These are phyloP conservation scores for Zopfochytrium polystomum DNA, from an alignment of 371 early-diverging fungal species.

Conservation along the genomic window DNA sequence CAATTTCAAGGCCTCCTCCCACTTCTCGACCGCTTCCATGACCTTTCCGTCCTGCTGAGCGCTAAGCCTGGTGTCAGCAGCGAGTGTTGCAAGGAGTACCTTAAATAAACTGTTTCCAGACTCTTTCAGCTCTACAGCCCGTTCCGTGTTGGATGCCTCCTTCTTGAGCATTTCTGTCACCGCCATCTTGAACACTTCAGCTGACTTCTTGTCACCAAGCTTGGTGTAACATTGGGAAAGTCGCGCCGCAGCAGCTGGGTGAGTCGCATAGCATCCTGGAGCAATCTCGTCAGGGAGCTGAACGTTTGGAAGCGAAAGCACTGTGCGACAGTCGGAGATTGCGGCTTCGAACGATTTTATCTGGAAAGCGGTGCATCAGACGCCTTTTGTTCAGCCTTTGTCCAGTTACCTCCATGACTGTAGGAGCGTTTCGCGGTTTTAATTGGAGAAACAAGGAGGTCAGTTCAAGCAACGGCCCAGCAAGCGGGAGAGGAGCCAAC, in stretches of 20 bases:
- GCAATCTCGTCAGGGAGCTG: slow-evolving; percentile 17
- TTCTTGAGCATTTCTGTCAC: slow-evolving; percentile 27
- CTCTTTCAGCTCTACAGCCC: slow-evolving; percentile 21
- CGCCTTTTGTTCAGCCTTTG: too few species aligned
- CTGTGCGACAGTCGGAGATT: slow-evolving; percentile 19
- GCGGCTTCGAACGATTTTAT: slow-evolving; percentile 9
- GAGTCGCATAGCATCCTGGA: slow-evolving; percentile 23
- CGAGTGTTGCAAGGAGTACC: slow-evolving; percentile 3
- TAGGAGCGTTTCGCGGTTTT: neutral
- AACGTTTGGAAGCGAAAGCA: slow-evolving; percentile 11
- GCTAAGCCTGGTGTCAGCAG: neutral
- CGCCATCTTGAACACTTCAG: slow-evolving; percentile 22
- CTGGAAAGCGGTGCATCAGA: too few species aligned
- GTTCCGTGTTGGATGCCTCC: slow-evolving; percentile 13
- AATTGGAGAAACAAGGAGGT: neutral
- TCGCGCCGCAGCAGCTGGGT: slow-evolving; percentile 23
- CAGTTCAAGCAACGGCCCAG: neutral
- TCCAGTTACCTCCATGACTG: too few species aligned
- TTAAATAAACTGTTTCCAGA: slow-evolving; percentile 26
- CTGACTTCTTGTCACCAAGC: slow-evolving; percentile 16
- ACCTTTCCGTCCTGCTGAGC: slow-evolving; percentile 16
- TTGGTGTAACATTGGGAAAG: slow-evolving; percentile 14
- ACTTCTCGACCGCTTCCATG: slow-evolving; percentile 19
- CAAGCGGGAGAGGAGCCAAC: neutral
- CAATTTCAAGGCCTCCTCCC: slow-evolving; percentile 18